A percentile compares a stretch with the other conserved stretches of the same genome.
Conservation (phyloP, 768 basidiomycete species). For the Paxillus rubicundulus region DNA sequence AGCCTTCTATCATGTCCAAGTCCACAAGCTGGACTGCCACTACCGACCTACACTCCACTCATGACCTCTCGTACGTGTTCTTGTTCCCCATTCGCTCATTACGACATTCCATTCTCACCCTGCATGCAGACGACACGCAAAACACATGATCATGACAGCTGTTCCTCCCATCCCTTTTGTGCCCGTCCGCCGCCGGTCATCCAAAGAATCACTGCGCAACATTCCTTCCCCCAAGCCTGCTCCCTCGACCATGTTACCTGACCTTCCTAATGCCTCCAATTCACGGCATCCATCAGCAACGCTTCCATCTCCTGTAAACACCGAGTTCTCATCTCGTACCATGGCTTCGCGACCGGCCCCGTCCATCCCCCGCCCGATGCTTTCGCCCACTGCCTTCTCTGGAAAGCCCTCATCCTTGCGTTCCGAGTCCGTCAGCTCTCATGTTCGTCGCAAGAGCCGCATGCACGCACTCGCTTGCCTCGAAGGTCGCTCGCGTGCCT, state of each 20-base stretch:
- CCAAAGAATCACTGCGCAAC: slow-evolving; percentile 42
- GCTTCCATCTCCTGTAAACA: not conserved
- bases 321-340: slow-evolving; percentile 1
- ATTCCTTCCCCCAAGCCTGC: slow-evolving; percentile 63
- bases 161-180: slow-evolving; percentile 11
- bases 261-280: slow-evolving; percentile 31
- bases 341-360: slow-evolving; percentile 14
- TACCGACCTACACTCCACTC: slow-evolving; percentile 6
- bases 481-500: slow-evolving; percentile 47
- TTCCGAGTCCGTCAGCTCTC: slow-evolving; percentile 44
- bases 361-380: slow-evolving; percentile 17
- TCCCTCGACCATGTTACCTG: slow-evolving; percentile 51
- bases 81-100: not conserved
- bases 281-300: not conserved
- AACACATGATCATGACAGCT: slow-evolving; percentile 15
- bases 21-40: slow-evolving; percentile 31
- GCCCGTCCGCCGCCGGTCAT: slow-evolving; percentile 29
- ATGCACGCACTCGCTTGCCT: slow-evolving; percentile 62
- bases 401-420: slow-evolving; percentile 17
- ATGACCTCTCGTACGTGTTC: slow-evolving; percentile 16
- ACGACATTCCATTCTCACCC: slow-evolving; percentile 1
- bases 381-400: slow-evolving; percentile 11
- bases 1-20: slow-evolving; percentile 29
- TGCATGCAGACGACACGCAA: slow-evolving; percentile 21
- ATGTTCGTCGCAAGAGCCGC: slow-evolving; percentile 46